Evolutionary conservation across 352 stramenopile genomes (phyloP).

Genomic region (Pythium guiyangense): DNA sequence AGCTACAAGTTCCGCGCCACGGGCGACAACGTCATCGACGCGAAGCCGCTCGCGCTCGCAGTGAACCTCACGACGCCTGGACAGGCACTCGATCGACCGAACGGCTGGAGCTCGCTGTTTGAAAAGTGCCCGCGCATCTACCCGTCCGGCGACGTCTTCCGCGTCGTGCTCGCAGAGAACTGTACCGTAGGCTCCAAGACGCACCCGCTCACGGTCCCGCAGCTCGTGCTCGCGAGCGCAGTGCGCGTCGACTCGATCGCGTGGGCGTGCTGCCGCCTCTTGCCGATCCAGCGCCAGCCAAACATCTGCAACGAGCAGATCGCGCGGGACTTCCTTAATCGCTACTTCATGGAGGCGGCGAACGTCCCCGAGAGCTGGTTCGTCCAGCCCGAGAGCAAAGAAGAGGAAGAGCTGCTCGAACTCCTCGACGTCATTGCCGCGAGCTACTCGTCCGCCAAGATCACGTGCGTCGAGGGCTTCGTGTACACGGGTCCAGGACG

Average conservation of each 20-base stretch:
- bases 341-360: no score
- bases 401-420: conserved; percentile 36
- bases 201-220: no score
- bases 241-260: no score
- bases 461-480: conserved; percentile 46
- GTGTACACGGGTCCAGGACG: conserved; percentile 8
- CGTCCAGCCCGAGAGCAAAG: conserved; percentile 19
- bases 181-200: no score
- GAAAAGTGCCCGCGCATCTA: conserved; percentile 30
- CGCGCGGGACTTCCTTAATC: no score
- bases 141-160: conserved; percentile 2
- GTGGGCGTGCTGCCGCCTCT: no score
- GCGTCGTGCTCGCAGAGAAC: conserved; percentile 26
- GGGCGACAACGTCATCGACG: conserved; percentile 13
- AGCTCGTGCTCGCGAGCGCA: no score
- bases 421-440: conserved; percentile 50
- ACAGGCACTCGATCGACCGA: conserved; percentile 13
- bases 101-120: conserved; percentile 41
- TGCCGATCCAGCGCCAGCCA: no score
- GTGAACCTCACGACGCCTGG: conserved; percentile 5
- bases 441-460: conserved; percentile 25
- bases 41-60: neutral
- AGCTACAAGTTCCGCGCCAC: conserved; percentile 29
- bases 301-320: no score
- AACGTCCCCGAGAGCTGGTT: neutral